A percentile compares a stretch with the other conserved stretches of the same genome.
These are phyloP conservation scores for Bonia amplexicaulis DNA, from an alignment of 176 grass and related monocot genomes.

Conservation along the genomic window DNA sequence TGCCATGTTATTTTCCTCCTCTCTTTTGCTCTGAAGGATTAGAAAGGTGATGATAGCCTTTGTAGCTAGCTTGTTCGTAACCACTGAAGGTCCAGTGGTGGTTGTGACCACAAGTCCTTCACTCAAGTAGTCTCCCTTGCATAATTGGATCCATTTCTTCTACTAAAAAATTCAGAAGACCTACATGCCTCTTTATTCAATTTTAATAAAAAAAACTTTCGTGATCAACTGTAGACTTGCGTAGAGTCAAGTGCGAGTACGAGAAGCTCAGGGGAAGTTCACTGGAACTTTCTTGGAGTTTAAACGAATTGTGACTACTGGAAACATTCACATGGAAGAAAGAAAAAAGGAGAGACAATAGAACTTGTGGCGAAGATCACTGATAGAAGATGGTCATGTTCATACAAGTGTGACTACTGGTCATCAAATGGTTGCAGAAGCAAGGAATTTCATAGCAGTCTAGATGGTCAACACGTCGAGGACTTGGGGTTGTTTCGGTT, in stretches of 20 bases:
- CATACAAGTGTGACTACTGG: neutral
- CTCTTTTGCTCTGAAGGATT: neutral
- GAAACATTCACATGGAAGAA: too few species aligned
- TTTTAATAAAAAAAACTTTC: neutral
- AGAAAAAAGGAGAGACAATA: neutral
- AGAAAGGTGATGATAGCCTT: neutral
- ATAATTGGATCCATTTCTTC: neutral
- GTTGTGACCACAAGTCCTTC: neutral
- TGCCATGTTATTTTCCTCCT: neutral
- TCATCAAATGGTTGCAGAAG: neutral
- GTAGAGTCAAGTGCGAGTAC: neutral
- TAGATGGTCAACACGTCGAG: constrained; percentile 4
- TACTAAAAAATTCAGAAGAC: neutral
- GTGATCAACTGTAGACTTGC: neutral
- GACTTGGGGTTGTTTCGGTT: neutral
- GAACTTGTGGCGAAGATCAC: too few species aligned
- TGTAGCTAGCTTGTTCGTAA: neutral
- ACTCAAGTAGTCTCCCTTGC: neutral
- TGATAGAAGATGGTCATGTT: neutral
- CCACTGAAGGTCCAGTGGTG: neutral
- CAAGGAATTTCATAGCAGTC: neutral
- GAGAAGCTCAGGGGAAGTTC: neutral
- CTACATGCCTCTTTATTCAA: neutral
- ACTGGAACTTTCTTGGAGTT: neutral
- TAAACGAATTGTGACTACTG: neutral